These are phyloP conservation scores for Salicornia ramosissima DNA, from an alignment of 148 eudicot genomes.

Conservation along the genomic window DNA sequence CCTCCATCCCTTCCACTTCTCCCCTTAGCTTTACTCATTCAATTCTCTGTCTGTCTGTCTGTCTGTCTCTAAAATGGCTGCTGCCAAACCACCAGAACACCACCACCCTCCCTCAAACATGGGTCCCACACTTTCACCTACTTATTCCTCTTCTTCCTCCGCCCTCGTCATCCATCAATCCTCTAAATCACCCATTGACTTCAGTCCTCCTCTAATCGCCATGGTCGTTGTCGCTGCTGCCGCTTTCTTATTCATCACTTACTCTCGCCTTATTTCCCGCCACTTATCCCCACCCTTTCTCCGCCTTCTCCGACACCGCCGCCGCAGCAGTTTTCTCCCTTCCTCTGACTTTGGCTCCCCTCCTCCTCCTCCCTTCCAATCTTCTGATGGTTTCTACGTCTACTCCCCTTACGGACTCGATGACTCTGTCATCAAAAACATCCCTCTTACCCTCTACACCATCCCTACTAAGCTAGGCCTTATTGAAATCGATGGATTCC, in stretches of 20 bases:
- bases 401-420: constrained; percentile 81
- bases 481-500: constrained; percentile 18
- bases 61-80: too few species aligned
- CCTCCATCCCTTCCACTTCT: too few species aligned
- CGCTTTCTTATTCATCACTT: constrained; percentile 70
- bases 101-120: not conserved
- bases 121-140: constrained; percentile 13
- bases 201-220: constrained; percentile 81
- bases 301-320: constrained; percentile 37
- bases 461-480: constrained; percentile 25
- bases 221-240: constrained; percentile 78
- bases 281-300: constrained; percentile 43
- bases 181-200: constrained; percentile 43
- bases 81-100: constrained; percentile 22
- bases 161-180: constrained; percentile 15
- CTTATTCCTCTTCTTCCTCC: constrained; percentile 1
- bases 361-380: constrained; percentile 37
- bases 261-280: constrained; percentile 72
- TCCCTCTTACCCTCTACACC: constrained; percentile 65
- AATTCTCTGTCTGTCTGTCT: too few species aligned
- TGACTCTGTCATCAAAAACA: constrained; percentile 61
- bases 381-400: constrained; percentile 44
- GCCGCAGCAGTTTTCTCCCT: constrained; percentile 31
- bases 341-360: constrained; percentile 52
- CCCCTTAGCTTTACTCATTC: too few species aligned